Base-by-base conservation (phyloP, 176 grass and related monocot species). In the Musa itinerans region DNA sequence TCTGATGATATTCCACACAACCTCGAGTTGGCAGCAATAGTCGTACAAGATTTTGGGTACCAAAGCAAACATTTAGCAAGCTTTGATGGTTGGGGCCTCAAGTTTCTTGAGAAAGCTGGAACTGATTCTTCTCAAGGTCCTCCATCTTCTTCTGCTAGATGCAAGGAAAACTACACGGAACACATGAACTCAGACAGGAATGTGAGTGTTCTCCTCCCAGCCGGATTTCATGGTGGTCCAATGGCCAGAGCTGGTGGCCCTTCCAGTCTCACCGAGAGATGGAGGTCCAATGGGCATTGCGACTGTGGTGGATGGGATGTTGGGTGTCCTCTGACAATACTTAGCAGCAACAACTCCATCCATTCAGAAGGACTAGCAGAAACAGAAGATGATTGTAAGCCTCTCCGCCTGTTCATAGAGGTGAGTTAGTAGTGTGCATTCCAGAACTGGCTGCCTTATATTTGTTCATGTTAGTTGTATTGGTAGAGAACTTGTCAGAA, bases 241-340 rank as follows among this genome's bases (percentile, higher is more conserved):
- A 24, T 79, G 1, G 52, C 54, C 1, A 65, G 66, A 65, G 76
- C 20, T 15, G 69, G 63, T 0, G 84, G 90, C 8, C 88, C 86
- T 0, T 71, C 83, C 13, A 68, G 86, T 78, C 95, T 99, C 55
- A 54, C 83, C 3, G 71, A 85, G 52, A 89, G 95, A 80, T 99
- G 90, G 95, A 78, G 68, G 64, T 84, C 85, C 12, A 75, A 84
- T 8, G 88, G 90, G 11, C 52, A 68, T 17, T 99, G 95, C 26
- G 86, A 93, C 12, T 99, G 95, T 5, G 90, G 88, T 0, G 95
- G 95, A 12, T 99, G 95, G 95, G 95, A 99, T 81, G 63, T 82
- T 24, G 88, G 95, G 1, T 99, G 95, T 78, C 83, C 88, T 19
- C 63, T 99, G 21, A 94, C 82, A 82, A 85, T 99, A 8, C 61